Base-by-base conservation (phyloP, 441 rosid genomes). In the Pelargonium australe region DNA sequence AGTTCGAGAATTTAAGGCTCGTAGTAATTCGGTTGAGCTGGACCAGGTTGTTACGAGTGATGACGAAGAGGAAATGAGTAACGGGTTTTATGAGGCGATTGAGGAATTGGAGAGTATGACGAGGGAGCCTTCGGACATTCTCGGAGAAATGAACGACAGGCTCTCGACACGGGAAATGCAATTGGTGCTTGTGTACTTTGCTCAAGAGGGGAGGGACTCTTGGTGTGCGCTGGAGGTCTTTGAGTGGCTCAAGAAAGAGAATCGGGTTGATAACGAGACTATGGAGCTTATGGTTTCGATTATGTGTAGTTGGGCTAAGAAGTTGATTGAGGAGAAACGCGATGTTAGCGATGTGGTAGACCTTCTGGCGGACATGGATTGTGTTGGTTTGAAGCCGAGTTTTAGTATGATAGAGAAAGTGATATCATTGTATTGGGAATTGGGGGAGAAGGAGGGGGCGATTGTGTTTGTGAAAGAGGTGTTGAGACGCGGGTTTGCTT, bases 201-300 rank as follows among this genome's bases (percentile, higher is more conserved):
- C 98, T 53, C 98, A 89, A 67, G 96, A 93, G 76, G 98, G 97
- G 63, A 86, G 97, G 67, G 98, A 93, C 53, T 93, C 97, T 0
- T 91, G 97, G 98, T 90, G 97, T 70, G 90, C 97, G 0, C 92
- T 93, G 1, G 98, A 93, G 80, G 97, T 93, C n/a, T 93, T 93
- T 64, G 98, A 93, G 73, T 93, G 98, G 97, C 73, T 93, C 55
- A 85, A 79, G 49, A 91, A 88, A 79, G 97, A 88, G 75, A 82
- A 91, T 57, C 80, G 84, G 58, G 97, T 93, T 2, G 98, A 93
- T 74, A 81, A 84, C 61, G 96, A 93, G 79, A 89, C 88, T 0
- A 88, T 91, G 97, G 98, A 89, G 87, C 87, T 93, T 2, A 93
- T 91, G 98, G 95, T 91, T 77, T 83, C 96, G 3, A 84, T 93